Base-by-base conservation (phyloP, 306 rosid species). In the Citrullus mucosospermus region DNA sequence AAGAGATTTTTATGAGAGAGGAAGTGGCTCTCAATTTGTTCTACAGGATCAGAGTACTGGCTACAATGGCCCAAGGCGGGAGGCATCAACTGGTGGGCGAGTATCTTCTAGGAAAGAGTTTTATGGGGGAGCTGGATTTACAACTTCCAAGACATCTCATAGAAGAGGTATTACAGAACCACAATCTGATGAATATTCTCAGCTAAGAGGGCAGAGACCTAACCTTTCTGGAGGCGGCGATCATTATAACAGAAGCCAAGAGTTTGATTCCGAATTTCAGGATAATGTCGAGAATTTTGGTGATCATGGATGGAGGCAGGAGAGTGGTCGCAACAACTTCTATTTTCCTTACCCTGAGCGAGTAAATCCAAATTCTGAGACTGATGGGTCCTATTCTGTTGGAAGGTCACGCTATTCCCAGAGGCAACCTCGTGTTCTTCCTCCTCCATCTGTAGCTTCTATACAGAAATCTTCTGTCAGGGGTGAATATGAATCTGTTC, bases 391-490 rank as follows among this genome's bases (percentile, higher is more conserved):
- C 70, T 92, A 85, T 84, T 84, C 88, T 68, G 70, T 88, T 85
- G 90, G 95, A 69, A 89, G 97, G 87, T 88, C 96, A 61, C 87
- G 97, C 20, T 89, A 89, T 83, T 81, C 97, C 59, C 75, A 83
- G 75, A 89, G 93, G 87, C 97, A 95, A 86, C 98, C 98, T 62
- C 95, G 97, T 50, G 98, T 95, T 84, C 93, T 88, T 25, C 98
- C 98, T 69, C 98, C 98, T 38, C 97, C 97, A 11, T 80, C 94
- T 12, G 51, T 95, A 25, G 81, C 90, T 83, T 77, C 92, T 36
- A 83, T 84, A 53, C 92, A 86, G 83, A 92, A 85, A 85, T 82
- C 86, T 65, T 46, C 82, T 57, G 84, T 86, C 80, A 82, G 89
- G 82, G 82, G 72, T 58, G 95, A 83, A 73, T 80, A 81, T 85